Base-by-base conservation (phyloP, 345 rosid species). In the Gossypium thurberi region DNA sequence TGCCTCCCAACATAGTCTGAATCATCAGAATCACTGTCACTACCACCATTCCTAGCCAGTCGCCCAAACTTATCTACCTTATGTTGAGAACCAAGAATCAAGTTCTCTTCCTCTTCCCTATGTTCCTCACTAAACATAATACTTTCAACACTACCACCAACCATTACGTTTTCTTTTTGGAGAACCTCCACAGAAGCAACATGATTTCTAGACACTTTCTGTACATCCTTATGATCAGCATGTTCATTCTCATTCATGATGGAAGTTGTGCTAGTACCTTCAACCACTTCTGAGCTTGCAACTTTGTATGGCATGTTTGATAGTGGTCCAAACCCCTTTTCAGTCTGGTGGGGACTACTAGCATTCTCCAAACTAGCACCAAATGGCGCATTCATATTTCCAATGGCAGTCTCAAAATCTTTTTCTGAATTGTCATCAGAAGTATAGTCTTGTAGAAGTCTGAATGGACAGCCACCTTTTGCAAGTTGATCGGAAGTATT, bases 21-120 rank as follows among this genome's bases (percentile, higher is more conserved):
- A 78, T 87, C 88, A 69, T 89, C 88, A 21, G 88, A 84, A 48
- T 89, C 89, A 76, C 89, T 87, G 28, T 85, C 90, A 81, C 85
- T 87, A 59, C 62, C 84, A 80, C 81, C 87, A 74, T 89, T 75
- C 73, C 84, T 81, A 61, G 81, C 71, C 76, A 85, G 74, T 75
- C 93, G 85, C 70, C 93, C 91, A 82, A 85, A 89, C 73, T 80
- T 75, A 77, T 89, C 91, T 51, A 85, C 81, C 79, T 83, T 83
- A 18, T 15, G 72, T n/a, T 77, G 68, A 82, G 76, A 63, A 76
- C 74, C 72, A 58, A 72, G 64, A n/a, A 63, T 77, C 65, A 64
- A 12, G 46, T 65, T 70, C 77, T 79, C 72, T 58, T 74, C 80
- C 42, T 62, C 77, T 69, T 71, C 77, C 20, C 61, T 73, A 26